Evolutionary conservation across 2,329 filamentous ascomycete genomes (phyloP).

Genomic region (Cladosporium colombiae): DNA sequence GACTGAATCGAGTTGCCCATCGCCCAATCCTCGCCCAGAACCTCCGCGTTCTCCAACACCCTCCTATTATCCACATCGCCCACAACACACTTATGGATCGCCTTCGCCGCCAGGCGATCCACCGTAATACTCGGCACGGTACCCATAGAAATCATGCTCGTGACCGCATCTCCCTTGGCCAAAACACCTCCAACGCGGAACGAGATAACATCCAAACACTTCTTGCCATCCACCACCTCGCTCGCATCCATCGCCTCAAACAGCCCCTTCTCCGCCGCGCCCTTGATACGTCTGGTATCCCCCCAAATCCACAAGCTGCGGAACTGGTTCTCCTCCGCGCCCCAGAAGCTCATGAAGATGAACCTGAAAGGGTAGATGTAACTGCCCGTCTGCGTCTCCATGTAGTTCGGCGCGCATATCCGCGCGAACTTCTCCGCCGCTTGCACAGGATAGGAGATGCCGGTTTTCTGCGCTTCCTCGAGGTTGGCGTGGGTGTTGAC

Average conservation of each 20-base stretch:
- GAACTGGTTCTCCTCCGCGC: constrained; percentile 44
- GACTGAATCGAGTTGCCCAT: constrained; percentile 33
- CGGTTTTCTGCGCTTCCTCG: constrained; percentile 35
- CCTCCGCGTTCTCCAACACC: constrained; percentile 40
- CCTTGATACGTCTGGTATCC: constrained; percentile 39
- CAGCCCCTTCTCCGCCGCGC: constrained; percentile 40
- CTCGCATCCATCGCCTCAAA: constrained; percentile 34
- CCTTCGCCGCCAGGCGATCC: constrained; percentile 34
- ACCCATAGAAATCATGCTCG: constrained; percentile 13
- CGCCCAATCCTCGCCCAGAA: constrained; percentile 40
- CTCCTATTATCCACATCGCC: constrained; percentile 35
- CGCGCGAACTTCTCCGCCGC: constrained; percentile 38
- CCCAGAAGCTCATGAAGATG: constrained; percentile 42
- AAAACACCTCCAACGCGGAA: constrained; percentile 38
- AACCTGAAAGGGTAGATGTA: constrained; percentile 43
- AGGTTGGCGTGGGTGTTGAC: constrained; percentile 30
- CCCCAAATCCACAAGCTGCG: constrained; percentile 41
- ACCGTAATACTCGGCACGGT: constrained; percentile 34
- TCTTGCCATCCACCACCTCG: constrained; percentile 34
- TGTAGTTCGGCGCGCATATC: constrained; percentile 18
- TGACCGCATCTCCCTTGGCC: constrained; percentile 33
- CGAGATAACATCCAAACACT: constrained; percentile 39
- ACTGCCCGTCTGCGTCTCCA: constrained; percentile 21
- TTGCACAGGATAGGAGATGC: constrained; percentile 35
- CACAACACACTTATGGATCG: constrained; percentile 34